Base-by-base conservation (phyloP, 306 rosid species). In the Malus domestica region DNA sequence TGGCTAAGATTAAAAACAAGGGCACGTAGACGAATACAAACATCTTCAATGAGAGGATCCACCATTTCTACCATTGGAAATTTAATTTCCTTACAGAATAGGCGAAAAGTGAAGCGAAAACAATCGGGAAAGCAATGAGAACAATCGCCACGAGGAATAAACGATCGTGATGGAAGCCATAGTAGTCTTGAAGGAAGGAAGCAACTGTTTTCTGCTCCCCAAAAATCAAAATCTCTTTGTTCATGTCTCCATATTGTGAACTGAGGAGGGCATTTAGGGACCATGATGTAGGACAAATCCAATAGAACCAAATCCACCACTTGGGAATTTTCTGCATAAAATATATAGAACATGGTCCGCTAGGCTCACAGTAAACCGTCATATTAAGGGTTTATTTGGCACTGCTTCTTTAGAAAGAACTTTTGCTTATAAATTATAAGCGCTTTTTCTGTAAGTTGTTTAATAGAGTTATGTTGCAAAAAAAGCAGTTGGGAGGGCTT, bases 271-370 rank as follows among this genome's bases (percentile, higher is more conserved):
- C 95, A 79, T 91, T 86, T 65, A 89, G 80, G 58, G 95, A 91
- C 97, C 97, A 91, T 42, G 92, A 78, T 82, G 93, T 89, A 20
- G 97, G 97, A 44, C 87, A 86, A 61, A 91, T 88, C 97, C 93
- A 89, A 74, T 88, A 91, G 81, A 87, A 83, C 95, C 95, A 91
- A 44, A 86, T 45, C 97, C 97, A 91, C 90, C 95, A 91, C 79
- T 91, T 91, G 11, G 97, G 97, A 85, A 91, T 27, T 89, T 91
- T 89, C 97, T 89, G 91, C 92, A 61, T 30, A 35, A 40, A 42
- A 32, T 32, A 32, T 33, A 16, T 22, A 46, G 10, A 49, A 38
- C 4, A 44, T 49, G 32, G 32, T 59, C 64, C 23, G 29, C 6
- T 46, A 3, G 54, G 14, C 10, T 38, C 44, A 38, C 3, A 7